These are phyloP conservation scores for Neurospora sp. DNA, from an alignment of 495 filamentous ascomycete genomes.

Conservation along the genomic window DNA sequence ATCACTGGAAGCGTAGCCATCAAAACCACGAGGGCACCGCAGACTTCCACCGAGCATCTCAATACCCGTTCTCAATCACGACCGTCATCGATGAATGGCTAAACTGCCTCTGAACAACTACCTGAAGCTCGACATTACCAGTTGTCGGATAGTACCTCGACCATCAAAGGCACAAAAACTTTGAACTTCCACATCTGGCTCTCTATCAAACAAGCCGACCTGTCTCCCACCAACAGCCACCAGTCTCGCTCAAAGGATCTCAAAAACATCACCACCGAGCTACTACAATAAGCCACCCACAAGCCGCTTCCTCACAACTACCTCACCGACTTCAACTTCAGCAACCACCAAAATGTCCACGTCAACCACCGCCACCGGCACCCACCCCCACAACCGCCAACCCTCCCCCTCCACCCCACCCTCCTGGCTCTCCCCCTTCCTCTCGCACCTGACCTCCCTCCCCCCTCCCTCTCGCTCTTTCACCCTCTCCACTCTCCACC, in stretches of 20 bases:
- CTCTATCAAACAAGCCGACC: neutral
- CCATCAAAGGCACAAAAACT: no score
- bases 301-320: neutral
- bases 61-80: neutral
- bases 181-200: neutral
- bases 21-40: neutral
- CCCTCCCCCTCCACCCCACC: conserved; percentile 17
- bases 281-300: neutral
- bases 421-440: conserved; percentile 59
- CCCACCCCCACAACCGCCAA: conserved; percentile 48
- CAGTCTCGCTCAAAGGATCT: neutral
- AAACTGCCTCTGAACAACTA: neutral
- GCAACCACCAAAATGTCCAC: conserved; percentile 4
- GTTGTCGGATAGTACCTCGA: no score
- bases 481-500: conserved; percentile 57
- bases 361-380: neutral
- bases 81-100: neutral
- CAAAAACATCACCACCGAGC: neutral
- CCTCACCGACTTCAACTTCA: neutral
- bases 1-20: neutral
- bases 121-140: neutral
- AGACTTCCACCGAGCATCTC: neutral
- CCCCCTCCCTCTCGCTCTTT: conserved; percentile 29
- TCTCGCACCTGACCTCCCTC: conserved; percentile 44
- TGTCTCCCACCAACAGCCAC: neutral